A percentile compares a stretch with the other conserved stretches of the same genome.
Conservation (phyloP, 257 asterid genomes). For the Pogostemon cablin region DNA sequence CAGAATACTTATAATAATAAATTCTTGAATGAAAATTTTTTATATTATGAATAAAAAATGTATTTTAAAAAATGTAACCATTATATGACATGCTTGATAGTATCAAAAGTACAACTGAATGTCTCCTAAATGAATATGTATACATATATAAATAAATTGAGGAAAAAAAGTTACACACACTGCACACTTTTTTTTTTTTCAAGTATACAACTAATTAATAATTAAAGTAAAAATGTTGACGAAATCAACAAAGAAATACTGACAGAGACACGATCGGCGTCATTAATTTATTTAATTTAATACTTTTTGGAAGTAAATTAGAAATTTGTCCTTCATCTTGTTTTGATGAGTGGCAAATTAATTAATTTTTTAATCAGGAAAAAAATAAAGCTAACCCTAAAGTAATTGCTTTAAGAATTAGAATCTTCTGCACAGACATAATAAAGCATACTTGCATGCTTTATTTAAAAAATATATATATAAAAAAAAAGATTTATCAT, state of each 20-base stretch:
- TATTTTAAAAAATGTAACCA: background rate
- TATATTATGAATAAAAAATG: too few species aligned
- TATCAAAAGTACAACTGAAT: too few species aligned
- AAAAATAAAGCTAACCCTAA: background rate
- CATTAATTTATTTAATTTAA: background rate
- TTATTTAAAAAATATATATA: background rate
- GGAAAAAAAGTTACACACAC: too few species aligned
- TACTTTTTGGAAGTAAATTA: background rate
- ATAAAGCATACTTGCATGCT: background rate
- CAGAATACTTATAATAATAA: too few species aligned
- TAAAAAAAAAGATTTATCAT: background rate
- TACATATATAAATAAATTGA: too few species aligned
- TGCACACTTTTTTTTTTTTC: too few species aligned
- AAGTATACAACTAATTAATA: background rate
- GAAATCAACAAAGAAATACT: background rate
- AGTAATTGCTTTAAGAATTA: constrained; percentile 7
- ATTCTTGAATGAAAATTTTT: too few species aligned
- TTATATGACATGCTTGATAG: too few species aligned
- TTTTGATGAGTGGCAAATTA: constrained; percentile 13
- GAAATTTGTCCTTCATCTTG: background rate
- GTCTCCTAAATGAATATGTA: too few species aligned
- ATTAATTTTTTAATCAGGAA: too few species aligned
- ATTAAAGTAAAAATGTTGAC: background rate
- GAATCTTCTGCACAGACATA: constrained; percentile 20
- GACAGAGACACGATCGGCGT: background rate